A percentile compares a stretch with the other conserved stretches of the same genome.
Evolutionary conservation across 2,329 filamentous ascomycete species (phyloP).

Genomic region (Colletotrichum sp.): DNA sequence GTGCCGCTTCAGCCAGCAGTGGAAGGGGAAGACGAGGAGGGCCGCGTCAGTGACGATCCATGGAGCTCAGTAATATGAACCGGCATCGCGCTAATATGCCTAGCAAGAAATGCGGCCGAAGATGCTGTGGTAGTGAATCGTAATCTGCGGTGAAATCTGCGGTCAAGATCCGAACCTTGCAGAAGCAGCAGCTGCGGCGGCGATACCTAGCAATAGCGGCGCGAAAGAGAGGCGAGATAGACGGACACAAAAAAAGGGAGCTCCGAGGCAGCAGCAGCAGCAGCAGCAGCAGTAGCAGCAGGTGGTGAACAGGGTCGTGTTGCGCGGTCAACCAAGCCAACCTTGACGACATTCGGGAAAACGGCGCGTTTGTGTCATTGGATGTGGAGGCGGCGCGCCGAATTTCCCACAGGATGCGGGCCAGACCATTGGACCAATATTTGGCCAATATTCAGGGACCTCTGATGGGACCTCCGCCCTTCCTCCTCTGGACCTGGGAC

Average conservation of each 20-base stretch:
- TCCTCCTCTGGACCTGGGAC: background rate
- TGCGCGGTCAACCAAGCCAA: slow-evolving; percentile 1
- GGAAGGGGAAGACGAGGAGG: background rate
- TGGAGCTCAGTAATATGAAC: background rate
- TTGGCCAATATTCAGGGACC: slow-evolving; percentile 1
- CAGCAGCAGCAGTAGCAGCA: background rate
- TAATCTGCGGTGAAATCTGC: slow-evolving; percentile 6
- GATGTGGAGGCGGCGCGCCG: background rate
- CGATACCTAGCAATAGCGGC: background rate
- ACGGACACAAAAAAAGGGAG: background rate
- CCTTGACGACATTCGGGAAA: background rate
- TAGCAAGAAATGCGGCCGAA: background rate
- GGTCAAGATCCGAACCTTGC: slow-evolving; percentile 2
- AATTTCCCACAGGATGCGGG: background rate
- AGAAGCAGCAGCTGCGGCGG: background rate
- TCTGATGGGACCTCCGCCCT: background rate
- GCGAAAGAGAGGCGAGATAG: background rate
- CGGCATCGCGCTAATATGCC: background rate
- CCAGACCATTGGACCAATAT: background rate
- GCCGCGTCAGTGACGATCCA: slow-evolving; percentile 4
- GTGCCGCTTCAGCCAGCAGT: background rate
- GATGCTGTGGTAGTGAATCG: background rate
- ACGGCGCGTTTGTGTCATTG: background rate
- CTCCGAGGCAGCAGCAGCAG: background rate
- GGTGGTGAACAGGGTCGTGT: background rate